Percentiles rank a stretch among this genome's conserved stretches.
These are phyloP conservation scores for Xylaria acuta DNA, from an alignment of 495 filamentous ascomycete genomes.

Conservation along the genomic window DNA sequence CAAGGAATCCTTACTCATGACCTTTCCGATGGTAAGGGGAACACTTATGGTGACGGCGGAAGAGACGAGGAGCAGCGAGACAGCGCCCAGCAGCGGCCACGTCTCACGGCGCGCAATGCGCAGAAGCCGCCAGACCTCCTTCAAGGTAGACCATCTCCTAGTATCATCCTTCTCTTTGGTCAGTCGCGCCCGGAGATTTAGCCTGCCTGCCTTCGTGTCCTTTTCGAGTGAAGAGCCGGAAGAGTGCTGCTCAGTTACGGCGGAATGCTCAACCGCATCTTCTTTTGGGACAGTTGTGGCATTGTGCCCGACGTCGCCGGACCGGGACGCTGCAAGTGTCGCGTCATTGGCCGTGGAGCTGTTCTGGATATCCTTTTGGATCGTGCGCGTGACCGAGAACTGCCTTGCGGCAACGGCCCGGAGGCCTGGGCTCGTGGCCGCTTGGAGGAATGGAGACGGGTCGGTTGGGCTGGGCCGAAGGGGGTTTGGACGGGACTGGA, in stretches of 20 bases:
- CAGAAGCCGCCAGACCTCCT: slow-evolving; percentile 85
- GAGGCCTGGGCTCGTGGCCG: background rate
- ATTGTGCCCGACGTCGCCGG: background rate
- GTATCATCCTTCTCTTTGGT: slow-evolving; percentile 75
- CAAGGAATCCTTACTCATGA: slow-evolving; percentile 63
- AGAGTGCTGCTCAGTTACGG: background rate
- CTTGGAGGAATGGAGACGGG: background rate
- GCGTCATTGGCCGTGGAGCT: background rate
- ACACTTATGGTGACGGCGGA: slow-evolving; percentile 92
- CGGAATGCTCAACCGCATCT: background rate
- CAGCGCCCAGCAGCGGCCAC: slow-evolving; percentile 77
- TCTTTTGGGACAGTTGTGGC: background rate
- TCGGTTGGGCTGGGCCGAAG: background rate
- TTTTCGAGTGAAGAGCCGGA: slow-evolving; percentile 57
- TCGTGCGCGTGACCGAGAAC: slow-evolving; percentile 1
- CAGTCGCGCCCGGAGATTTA: slow-evolving; percentile 87
- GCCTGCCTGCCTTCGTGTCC: slow-evolving; percentile 83
- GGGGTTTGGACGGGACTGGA: background rate
- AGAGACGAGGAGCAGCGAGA: slow-evolving; percentile 83
- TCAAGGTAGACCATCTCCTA: slow-evolving; percentile 66
- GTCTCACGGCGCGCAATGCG: slow-evolving; percentile 87
- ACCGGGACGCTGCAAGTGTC: background rate
- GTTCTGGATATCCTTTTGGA: slow-evolving; percentile 38
- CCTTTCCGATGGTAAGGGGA: slow-evolving; percentile 93
- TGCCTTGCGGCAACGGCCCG: background rate